Evolutionary conservation across 805 yeast species (phyloP).

Genomic region (Kregervanrija delftensis): DNA sequence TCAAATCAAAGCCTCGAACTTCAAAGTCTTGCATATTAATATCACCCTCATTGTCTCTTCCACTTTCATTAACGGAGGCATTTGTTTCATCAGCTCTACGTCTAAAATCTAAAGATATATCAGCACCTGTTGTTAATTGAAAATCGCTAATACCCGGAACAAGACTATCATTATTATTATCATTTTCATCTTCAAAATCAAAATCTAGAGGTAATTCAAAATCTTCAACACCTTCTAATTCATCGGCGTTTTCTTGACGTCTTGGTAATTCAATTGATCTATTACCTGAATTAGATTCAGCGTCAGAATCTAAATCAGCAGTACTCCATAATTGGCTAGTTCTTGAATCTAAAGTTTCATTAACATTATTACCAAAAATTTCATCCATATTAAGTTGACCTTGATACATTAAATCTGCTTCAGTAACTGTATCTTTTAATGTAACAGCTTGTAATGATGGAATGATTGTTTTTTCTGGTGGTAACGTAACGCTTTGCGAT

Average conservation of each 20-base stretch:
- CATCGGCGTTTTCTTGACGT: conserved; percentile 23
- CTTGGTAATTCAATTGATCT: conserved; percentile 19
- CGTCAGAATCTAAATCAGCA: conserved; percentile 3
- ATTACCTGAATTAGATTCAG: conserved; percentile 2
- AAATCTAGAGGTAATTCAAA: conserved; percentile 28
- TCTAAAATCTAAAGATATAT: conserved; percentile 48
- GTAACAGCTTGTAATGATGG: conserved; percentile 53
- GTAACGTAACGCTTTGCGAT: conserved; percentile 45
- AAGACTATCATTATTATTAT: background rate
- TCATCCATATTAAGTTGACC: conserved; percentile 47
- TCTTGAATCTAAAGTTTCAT: background rate
- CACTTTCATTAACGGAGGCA: conserved; percentile 17
- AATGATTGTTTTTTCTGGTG: conserved; percentile 54
- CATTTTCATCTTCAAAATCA: conserved; percentile 22
- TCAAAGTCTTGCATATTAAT: background rate
- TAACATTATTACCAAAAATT: conserved; percentile 10
- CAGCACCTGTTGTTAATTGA: conserved; percentile 18
- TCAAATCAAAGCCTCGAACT: too few relatives aligned
- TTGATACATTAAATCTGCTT: conserved; percentile 62
- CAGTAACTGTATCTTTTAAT: conserved; percentile 73
- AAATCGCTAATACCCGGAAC: conserved; percentile 7
- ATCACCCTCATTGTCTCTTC: conserved; percentile 21
- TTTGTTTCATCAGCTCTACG: conserved; percentile 31
- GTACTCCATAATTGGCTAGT: conserved; percentile 6
- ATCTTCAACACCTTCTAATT: conserved; percentile 25